Base-by-base conservation (phyloP, 1,284 basidiomycete species). In the Caloboletus inedulis region DNA sequence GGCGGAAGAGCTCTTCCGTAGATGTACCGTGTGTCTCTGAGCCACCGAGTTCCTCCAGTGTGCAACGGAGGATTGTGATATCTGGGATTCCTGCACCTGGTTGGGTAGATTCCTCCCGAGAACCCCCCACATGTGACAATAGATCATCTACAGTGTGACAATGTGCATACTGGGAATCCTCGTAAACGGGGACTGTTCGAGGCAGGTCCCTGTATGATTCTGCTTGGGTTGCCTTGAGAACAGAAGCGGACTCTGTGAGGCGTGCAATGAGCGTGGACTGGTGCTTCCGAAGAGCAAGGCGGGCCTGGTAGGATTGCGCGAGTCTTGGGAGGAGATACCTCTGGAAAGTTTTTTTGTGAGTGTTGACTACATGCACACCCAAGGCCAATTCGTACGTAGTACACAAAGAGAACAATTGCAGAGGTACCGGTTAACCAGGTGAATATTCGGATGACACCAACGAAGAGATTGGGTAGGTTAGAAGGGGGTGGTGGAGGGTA, bases 401-500 rank as follows among this genome's bases (percentile, higher is more conserved):
- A 90, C 34, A 86, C 59, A 42, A 86, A 70, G 16, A 85, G 61
- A 6, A 85, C 60, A 1, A 75, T 67, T 2, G 79, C 77, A 43
- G 85, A 82, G 7, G 83, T 76, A n/a, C 86, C 84, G 3, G 78
- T 74, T 51, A 85, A 59, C 85, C 85, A 89, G 13, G 82, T 78
- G 47, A 87, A 73, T 35, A 87, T 66, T 50, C 84, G 78, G n/a
- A 74, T 69, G 4, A 84, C 64, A 1, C 82, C 85, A 12, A 81
- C 66, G 7, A 91, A 72, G 19, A 90, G 74, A 37, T 77, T 75
- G 0, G 86, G 87, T 2, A 90, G 69, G 59, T 80, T 80, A 4
- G 88, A 90, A 4, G 85, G 87, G 6, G 82, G 80, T 7, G 76
- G 78, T 56, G 79, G 79, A 3, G 88, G 88, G 62, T 91, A 91